These are phyloP conservation scores for Acacia melanoxylon DNA, from an alignment of 306 rosid species.

Conservation along the genomic window DNA sequence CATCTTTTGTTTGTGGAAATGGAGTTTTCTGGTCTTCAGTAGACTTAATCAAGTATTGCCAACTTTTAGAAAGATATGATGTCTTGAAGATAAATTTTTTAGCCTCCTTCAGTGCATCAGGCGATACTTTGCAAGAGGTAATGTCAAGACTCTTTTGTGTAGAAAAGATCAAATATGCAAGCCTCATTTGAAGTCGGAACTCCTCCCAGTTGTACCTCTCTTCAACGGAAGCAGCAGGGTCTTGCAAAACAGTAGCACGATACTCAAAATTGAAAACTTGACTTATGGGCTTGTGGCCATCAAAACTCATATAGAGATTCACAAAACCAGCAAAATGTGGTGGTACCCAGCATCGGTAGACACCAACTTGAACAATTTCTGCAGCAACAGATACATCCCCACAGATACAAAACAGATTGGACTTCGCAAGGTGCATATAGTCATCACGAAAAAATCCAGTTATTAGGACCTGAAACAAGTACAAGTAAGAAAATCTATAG, in stretches of 20 bases:
- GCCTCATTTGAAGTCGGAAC: conserved; percentile 72
- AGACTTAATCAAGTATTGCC: conserved; percentile 60
- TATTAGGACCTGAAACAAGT: conserved; percentile 70
- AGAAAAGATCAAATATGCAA: conserved; percentile 67
- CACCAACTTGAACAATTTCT: conserved; percentile 83
- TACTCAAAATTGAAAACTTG: conserved; percentile 80
- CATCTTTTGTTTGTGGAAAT: conserved; percentile 69
- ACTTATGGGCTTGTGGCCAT: conserved; percentile 86
- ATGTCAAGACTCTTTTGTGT: conserved; percentile 60
- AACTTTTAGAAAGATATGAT: conserved; percentile 56
- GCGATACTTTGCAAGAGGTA: conserved; percentile 54
- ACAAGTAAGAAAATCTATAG: conserved; percentile 16
- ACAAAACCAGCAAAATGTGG: conserved; percentile 64
- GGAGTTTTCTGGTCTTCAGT: conserved; percentile 48
- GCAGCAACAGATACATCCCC: conserved; percentile 63
- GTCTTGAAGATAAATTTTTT: conserved; percentile 62
- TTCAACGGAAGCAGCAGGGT: conserved; percentile 45
- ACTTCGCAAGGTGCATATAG: conserved; percentile 57
- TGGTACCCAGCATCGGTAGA: conserved; percentile 72
- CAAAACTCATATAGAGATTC: conserved; percentile 72
- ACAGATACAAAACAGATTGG: conserved; percentile 65
- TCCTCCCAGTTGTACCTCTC: conserved; percentile 56
- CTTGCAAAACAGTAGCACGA: conserved; percentile 57
- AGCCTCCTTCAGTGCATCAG: conserved; percentile 58
- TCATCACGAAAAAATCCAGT: conserved; percentile 70